Base-by-base conservation (phyloP, 2,329 filamentous ascomycete species). In the Fusarium goolgardi region DNA sequence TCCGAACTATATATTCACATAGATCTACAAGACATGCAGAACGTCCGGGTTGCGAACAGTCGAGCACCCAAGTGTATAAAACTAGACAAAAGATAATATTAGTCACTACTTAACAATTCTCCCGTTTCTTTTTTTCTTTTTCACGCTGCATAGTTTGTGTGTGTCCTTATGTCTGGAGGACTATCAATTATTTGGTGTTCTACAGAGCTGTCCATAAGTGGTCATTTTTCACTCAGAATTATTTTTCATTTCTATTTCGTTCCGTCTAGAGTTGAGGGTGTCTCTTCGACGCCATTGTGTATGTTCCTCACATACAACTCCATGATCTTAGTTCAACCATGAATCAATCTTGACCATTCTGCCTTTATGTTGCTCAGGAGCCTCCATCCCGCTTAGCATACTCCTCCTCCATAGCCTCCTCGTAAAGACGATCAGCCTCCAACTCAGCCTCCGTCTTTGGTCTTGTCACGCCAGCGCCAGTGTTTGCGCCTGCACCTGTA, bases 341-440 rank as follows among this genome's bases (percentile, higher is more conserved):
- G 15, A 16, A 27, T 27, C 27, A 11, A 29, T 11, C 27, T 29
- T 11, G 27, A 29, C 27, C 27, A 10, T 29, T 29, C 10, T 29
- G 27, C 27, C 27, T 29, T 29, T 3, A 11, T 29, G 27, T 29
- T 29, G 4, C 18, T 27, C 18, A 12, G 18, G 82, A 79, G 29
- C 84, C 84, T 9, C 84, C 84, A 52, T 86, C 84, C 37, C 83
- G 75, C 79, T 85, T 86, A 44, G 84, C 84, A 65, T 86, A 86
- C 75, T 86, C 84, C 43, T 86, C 84, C 78, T 86, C 84, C 73
- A 86, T 85, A 6, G 78, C 75, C 75, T 85, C 84, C 62, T 85
- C 83, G 53, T 86, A 86, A 40, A 79, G 57, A 25, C 79, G 73
- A 66, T 86, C 84, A 2, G 84, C 84, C 67, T 84, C 82, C 58